Evolutionary conservation across 2,329 filamentous ascomycete species (phyloP).

Genomic region (Ceratocystis huliohia): DNA sequence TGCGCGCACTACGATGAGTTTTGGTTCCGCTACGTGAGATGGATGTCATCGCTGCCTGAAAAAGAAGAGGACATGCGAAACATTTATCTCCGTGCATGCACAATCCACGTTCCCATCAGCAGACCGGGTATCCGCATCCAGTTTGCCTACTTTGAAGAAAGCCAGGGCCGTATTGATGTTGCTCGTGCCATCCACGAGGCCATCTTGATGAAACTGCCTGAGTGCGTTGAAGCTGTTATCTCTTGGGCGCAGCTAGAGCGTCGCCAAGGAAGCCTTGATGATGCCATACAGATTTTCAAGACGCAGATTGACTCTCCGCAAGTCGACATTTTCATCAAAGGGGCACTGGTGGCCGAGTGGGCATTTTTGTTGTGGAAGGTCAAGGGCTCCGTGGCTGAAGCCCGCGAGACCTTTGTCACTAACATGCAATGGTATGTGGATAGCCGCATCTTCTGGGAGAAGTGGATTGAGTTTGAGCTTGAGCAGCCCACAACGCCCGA

Average conservation of each 20-base stretch:
- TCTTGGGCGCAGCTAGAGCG: slow-evolving; percentile 79
- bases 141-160: slow-evolving; percentile 92
- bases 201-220: slow-evolving; percentile 62
- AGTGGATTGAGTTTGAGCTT: slow-evolving; percentile 79
- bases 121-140: slow-evolving; percentile 72
- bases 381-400: slow-evolving; percentile 67
- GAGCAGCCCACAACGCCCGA: slow-evolving; percentile 60
- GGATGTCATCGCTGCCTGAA: slow-evolving; percentile 70
- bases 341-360: slow-evolving; percentile 78
- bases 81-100: slow-evolving; percentile 80
- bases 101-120: slow-evolving; percentile 75
- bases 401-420: slow-evolving; percentile 68
- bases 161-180: slow-evolving; percentile 59
- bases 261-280: slow-evolving; percentile 69
- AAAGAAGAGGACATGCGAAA: slow-evolving; percentile 85
- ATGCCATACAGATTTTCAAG: slow-evolving; percentile 73
- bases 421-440: slow-evolving; percentile 76
- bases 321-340: slow-evolving; percentile 68
- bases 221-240: slow-evolving; percentile 75
- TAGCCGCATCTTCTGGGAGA: slow-evolving; percentile 79
- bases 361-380: slow-evolving; percentile 76
- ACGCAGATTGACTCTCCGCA: slow-evolving; percentile 61
- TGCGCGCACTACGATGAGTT: slow-evolving; percentile 95
- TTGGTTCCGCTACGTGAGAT: slow-evolving; percentile 92
- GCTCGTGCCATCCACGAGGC: slow-evolving; percentile 75